A percentile compares a stretch with the other conserved stretches of the same genome.
Conservation (phyloP, 78 protist genomes). For the Isochrysis galbana region DNA sequence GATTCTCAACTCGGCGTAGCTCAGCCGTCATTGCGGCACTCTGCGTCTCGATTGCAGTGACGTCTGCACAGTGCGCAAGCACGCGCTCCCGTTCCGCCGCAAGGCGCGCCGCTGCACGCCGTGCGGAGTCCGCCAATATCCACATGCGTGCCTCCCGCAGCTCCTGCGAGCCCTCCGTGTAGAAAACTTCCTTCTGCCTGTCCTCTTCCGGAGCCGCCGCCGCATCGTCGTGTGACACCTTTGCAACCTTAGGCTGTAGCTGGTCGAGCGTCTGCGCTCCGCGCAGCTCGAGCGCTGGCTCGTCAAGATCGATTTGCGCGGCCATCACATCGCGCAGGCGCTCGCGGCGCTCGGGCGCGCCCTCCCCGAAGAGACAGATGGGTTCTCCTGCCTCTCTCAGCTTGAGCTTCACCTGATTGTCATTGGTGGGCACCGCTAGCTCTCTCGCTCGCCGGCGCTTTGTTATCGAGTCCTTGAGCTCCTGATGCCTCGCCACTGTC, state of each 20-base stretch:
- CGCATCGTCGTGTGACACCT: not conserved
- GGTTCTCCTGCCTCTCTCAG: slow-evolving; percentile 24
- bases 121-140: not conserved
- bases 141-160: not conserved
- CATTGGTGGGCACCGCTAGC: slow-evolving; percentile 36
- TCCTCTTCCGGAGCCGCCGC: not conserved
- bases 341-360: slow-evolving; percentile 22
- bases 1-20: not conserved
- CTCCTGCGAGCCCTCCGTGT: slow-evolving; percentile 27
- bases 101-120: not conserved
- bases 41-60: not conserved
- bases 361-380: slow-evolving; percentile 35
- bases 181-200: slow-evolving; percentile 19
- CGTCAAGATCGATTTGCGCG: not conserved
- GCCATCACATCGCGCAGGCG: slow-evolving; percentile 22
- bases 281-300: not conserved
- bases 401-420: slow-evolving; percentile 5
- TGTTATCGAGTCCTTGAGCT: not conserved
- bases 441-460: slow-evolving; percentile 33
- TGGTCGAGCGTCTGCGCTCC: not conserved
- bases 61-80: not conserved
- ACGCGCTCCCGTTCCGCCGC: not conserved
- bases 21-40: too few relatives aligned
- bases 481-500: not conserved
- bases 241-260: too few relatives aligned